These are phyloP conservation scores for Pseudofabraea citricarpa DNA, from an alignment of 2,329 filamentous ascomycete species.

Conservation along the genomic window DNA sequence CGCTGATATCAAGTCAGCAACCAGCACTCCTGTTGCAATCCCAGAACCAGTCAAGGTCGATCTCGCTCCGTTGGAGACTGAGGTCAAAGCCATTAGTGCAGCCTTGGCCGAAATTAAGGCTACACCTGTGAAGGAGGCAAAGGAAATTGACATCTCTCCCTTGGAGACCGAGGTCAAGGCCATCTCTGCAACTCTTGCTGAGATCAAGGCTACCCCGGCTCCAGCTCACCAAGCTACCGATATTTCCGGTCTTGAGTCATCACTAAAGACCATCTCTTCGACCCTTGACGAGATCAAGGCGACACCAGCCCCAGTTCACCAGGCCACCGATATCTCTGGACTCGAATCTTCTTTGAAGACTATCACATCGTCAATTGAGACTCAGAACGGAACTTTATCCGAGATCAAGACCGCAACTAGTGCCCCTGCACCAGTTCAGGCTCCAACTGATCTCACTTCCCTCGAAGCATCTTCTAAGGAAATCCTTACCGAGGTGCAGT, in stretches of 20 bases:
- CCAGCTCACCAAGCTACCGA: constrained; percentile 14
- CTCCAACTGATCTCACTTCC: neutral
- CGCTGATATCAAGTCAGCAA: constrained; percentile 7
- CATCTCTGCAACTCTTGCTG: constrained; percentile 9
- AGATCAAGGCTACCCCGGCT: constrained; percentile 16
- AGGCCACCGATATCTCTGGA: neutral
- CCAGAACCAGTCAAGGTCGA: constrained; percentile 9
- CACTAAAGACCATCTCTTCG: constrained; percentile 9
- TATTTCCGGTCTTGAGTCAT: constrained; percentile 12
- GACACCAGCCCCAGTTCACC: neutral
- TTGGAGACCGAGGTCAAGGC: constrained; percentile 8
- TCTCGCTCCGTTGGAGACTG: constrained; percentile 9
- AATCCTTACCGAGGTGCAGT: constrained; percentile 1
- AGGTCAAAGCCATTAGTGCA: constrained; percentile 11
- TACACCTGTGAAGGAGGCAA: constrained; percentile 1
- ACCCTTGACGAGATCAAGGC: constrained; percentile 15
- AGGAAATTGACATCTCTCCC: neutral
- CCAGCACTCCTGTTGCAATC: constrained; percentile 4
- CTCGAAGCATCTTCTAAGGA: neutral
- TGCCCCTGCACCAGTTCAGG: neutral
- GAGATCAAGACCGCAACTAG: neutral
- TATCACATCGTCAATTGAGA: neutral
- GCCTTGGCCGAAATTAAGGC: constrained; percentile 11
- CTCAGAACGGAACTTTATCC: neutral
- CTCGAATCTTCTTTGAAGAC: neutral